phyloP scores from a whole-genome alignment of 1,284 basidiomycete genomes.

The Heterobasidion occidentale region DNA sequence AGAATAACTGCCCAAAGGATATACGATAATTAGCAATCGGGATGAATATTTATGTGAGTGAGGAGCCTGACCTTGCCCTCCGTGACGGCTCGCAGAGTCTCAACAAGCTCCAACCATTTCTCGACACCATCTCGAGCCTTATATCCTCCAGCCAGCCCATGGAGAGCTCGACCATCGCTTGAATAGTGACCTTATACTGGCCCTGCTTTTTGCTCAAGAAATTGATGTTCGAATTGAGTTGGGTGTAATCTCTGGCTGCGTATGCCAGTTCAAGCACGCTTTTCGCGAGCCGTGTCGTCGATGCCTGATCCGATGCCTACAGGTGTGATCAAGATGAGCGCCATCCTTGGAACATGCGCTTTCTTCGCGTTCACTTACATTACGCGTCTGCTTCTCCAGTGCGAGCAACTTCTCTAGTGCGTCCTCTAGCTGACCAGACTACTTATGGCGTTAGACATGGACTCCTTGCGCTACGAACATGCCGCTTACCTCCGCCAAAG shows the following conservation, averaged over 20 bases:
- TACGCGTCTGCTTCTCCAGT: constrained; percentile 95
- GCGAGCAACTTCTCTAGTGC: constrained; percentile 85
- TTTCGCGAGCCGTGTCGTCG: constrained; percentile 83
- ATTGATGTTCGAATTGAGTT: constrained; percentile 70
- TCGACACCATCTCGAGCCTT: constrained; percentile 59
- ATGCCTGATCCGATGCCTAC: constrained; percentile 87
- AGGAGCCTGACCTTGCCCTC: constrained; percentile 78
- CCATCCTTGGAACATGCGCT: too few species aligned
- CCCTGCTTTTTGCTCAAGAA: constrained; percentile 94
- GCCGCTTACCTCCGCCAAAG: constrained; percentile 45
- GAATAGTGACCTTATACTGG: constrained; percentile 87
- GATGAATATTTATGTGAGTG: background rate
- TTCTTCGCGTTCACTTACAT: constrained; percentile 44
- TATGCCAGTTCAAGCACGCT: constrained; percentile 69
- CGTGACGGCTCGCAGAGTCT: constrained; percentile 86
- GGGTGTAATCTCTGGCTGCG: constrained; percentile 58
- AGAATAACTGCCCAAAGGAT: constrained; percentile 66
- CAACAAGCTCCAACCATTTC: constrained; percentile 82
- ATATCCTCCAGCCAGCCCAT: constrained; percentile 78
- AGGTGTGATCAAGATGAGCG: too few species aligned
- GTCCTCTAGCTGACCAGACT: constrained; percentile 76
- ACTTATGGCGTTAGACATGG: constrained; percentile 7
- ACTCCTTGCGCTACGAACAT: background rate
- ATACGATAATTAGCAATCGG: background rate
- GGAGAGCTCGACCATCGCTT: constrained; percentile 83